Evolutionary conservation across 2,329 filamentous ascomycete species (phyloP).

Genomic region (Fusarium sp.): DNA sequence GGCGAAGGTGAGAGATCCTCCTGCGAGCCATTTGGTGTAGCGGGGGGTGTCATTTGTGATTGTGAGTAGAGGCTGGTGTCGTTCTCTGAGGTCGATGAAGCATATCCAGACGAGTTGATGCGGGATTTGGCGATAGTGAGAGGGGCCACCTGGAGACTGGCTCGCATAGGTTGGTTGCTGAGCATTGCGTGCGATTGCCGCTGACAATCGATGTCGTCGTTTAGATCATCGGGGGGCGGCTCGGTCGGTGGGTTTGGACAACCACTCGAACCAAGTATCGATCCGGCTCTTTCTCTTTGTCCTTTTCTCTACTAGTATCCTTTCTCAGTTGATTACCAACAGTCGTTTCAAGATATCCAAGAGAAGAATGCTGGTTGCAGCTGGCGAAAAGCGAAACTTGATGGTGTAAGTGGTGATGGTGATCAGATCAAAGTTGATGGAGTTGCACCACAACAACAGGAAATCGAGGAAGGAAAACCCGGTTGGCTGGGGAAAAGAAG

Average conservation of each 20-base stretch:
- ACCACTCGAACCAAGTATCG: conserved; percentile 41
- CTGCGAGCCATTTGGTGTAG: conserved; percentile 77
- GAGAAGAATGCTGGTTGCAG: conserved; percentile 23
- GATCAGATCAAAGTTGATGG: conserved; percentile 15
- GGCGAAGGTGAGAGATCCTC: conserved; percentile 64
- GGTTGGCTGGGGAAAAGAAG: conserved; percentile 39
- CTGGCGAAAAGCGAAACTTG: conserved; percentile 8
- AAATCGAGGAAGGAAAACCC: conserved; percentile 32
- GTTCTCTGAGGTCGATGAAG: conserved; percentile 48
- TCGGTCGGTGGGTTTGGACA: conserved; percentile 37
- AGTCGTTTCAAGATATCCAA: conserved; percentile 40
- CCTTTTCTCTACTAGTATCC: conserved; percentile 6
- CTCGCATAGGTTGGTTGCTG: conserved; percentile 62
- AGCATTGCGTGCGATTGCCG: conserved; percentile 55
- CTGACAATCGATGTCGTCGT: conserved; percentile 40
- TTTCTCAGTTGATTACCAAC: neutral
- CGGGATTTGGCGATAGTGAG: conserved; percentile 65
- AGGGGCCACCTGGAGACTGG: conserved; percentile 73
- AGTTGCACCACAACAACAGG: conserved; percentile 30
- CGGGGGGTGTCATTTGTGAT: conserved; percentile 80
- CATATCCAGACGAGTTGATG: conserved; percentile 48
- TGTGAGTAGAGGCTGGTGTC: conserved; percentile 60
- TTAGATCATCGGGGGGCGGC: conserved; percentile 50
- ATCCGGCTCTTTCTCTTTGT: conserved; percentile 26
- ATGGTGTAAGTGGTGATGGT: conserved; percentile 41